These are phyloP conservation scores for Blastobotrys robertii DNA, from an alignment of 805 yeast species.

Conservation along the genomic window DNA sequence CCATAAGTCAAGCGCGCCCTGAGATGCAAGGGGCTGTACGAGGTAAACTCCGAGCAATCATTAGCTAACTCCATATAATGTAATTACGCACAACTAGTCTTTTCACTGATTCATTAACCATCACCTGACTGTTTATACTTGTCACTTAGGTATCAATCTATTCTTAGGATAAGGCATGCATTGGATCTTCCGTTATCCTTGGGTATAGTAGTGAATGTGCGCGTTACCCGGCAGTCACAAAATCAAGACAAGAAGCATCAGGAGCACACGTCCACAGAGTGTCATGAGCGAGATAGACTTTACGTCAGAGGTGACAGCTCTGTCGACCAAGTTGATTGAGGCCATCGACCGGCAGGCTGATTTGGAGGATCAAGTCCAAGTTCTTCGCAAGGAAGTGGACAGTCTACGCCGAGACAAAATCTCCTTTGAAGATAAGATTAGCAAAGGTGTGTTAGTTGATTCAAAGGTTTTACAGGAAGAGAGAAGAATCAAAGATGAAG, in stretches of 20 bases:
- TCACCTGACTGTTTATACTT: too few relatives aligned
- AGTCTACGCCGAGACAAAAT: constrained; percentile 13
- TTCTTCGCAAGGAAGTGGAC: constrained; percentile 18
- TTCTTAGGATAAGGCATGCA: too few relatives aligned
- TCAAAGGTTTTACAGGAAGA: constrained; percentile 10
- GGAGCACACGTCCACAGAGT: background rate
- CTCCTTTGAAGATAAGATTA: constrained; percentile 9
- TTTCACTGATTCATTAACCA: too few relatives aligned
- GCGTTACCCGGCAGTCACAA: background rate
- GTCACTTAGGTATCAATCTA: too few relatives aligned
- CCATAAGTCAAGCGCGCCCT: too few relatives aligned
- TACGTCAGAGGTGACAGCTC: constrained; percentile 14
- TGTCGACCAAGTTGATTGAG: constrained; percentile 23
- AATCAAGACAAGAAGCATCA: background rate
- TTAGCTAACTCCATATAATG: too few relatives aligned
- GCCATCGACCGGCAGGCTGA: constrained; percentile 23
- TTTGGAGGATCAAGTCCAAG: constrained; percentile 22
- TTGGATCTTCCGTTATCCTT: too few relatives aligned
- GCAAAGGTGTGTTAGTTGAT: constrained; percentile 19
- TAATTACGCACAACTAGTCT: too few relatives aligned
- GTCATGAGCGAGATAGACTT: constrained; percentile 3
- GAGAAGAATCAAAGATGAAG: constrained; percentile 28
- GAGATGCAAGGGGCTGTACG: too few relatives aligned
- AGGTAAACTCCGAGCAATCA: too few relatives aligned
- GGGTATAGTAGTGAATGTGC: too few relatives aligned